These are phyloP conservation scores for Venustampulla echinocandica DNA, from an alignment of 495 filamentous ascomycete species.

Conservation along the genomic window DNA sequence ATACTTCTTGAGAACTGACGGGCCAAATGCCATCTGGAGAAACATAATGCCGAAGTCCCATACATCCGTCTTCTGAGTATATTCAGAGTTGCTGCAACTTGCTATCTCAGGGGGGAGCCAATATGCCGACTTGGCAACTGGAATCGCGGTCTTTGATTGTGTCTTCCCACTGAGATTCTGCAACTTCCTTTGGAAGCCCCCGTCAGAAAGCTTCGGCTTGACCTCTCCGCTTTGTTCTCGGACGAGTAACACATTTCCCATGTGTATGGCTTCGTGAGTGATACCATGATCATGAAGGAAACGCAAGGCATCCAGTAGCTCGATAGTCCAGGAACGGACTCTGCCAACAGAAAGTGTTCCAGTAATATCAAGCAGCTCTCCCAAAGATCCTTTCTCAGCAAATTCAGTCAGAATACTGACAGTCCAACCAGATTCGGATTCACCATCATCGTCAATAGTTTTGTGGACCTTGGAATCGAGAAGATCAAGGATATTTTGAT, in stretches of 20 bases:
- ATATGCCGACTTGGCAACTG: slow-evolving; percentile 61
- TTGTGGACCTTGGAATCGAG: slow-evolving; percentile 68
- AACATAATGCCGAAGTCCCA: slow-evolving; percentile 90
- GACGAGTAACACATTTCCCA: slow-evolving; percentile 65
- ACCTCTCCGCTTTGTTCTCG: slow-evolving; percentile 48
- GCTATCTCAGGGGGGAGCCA: slow-evolving; percentile 80
- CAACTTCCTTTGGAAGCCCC: slow-evolving; percentile 56
- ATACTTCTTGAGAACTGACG: slow-evolving; percentile 65
- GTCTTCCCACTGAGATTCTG: slow-evolving; percentile 45
- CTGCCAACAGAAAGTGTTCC: slow-evolving; percentile 62
- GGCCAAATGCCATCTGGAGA: slow-evolving; percentile 89
- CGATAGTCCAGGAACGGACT: slow-evolving; percentile 75
- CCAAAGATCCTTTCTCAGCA: slow-evolving; percentile 72
- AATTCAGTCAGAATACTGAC: slow-evolving; percentile 72
- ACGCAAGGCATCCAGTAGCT: slow-evolving; percentile 83
- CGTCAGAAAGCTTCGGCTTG: slow-evolving; percentile 58
- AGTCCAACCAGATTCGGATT: slow-evolving; percentile 51
- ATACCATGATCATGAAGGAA: slow-evolving; percentile 72
- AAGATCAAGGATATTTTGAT: slow-evolving; percentile 69
- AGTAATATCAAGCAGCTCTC: slow-evolving; percentile 70
- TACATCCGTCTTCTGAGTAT: slow-evolving; percentile 77
- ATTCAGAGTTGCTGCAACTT: slow-evolving; percentile 45
- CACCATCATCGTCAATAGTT: slow-evolving; percentile 33
- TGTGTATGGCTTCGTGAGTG: slow-evolving; percentile 70
- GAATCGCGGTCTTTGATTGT: slow-evolving; percentile 36